phyloP scores from a whole-genome alignment of 2,329 filamentous ascomycete genomes.

The Aspergillus sp. region DNA sequence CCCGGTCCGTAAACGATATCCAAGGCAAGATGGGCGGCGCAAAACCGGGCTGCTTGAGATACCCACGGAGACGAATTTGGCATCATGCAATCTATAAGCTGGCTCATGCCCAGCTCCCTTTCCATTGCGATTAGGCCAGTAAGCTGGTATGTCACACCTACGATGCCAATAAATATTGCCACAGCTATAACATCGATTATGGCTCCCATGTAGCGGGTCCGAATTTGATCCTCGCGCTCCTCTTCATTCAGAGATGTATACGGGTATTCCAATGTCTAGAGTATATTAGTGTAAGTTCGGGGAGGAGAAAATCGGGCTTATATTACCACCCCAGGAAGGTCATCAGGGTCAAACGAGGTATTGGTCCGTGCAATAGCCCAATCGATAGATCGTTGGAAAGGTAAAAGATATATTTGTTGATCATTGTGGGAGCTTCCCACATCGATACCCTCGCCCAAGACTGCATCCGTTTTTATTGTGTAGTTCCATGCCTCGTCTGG shows the following conservation, averaged over 20 bases:
- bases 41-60: conserved; percentile 72
- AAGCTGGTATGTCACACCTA: conserved; percentile 82
- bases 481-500: conserved; percentile 75
- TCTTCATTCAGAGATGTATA: conserved; percentile 71
- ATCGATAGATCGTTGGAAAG: conserved; percentile 78
- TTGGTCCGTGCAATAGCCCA: conserved; percentile 64
- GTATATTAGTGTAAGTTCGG: conserved; percentile 1
- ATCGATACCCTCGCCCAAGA: conserved; percentile 65
- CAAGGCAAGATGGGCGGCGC: conserved; percentile 79
- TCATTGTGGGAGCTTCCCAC: conserved; percentile 68
- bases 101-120: conserved; percentile 82
- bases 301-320: background rate
- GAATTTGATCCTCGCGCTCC: conserved; percentile 66
- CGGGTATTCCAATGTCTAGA: conserved; percentile 62
- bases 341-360: conserved; percentile 39
- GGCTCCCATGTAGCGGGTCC: conserved; percentile 67
- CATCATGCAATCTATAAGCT: conserved; percentile 89
- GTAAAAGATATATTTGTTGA: conserved; percentile 73
- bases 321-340: conserved; percentile 41
- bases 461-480: conserved; percentile 73
- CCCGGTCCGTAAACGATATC: conserved; percentile 76
- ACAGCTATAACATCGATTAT: conserved; percentile 76
- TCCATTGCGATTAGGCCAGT: conserved; percentile 84
- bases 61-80: conserved; percentile 72
- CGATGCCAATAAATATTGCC: conserved; percentile 74